Base-by-base conservation (phyloP, 352 stramenopile species). In the Phytophthora brassicae region DNA sequence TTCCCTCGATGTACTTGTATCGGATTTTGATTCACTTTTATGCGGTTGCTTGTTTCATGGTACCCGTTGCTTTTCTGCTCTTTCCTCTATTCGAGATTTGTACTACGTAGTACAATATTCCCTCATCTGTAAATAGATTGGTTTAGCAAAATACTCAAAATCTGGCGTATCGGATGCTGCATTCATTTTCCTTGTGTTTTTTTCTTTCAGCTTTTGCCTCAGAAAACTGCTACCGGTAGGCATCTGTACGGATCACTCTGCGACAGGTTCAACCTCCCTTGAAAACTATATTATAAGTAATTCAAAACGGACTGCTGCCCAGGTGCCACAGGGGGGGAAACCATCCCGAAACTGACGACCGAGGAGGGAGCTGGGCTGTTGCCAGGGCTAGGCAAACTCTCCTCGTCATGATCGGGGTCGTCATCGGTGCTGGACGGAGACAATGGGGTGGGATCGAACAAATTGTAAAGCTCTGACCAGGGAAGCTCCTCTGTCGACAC, bases 401-500 rank as follows among this genome's bases (percentile, higher is more conserved):
- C 79, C 36, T 86, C 73, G 55, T 89, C 77, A 29, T 77, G 75
- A 29, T 85, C 78, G 7, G 65, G 69, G 49, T 88, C 79, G 56
- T 89, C 74, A 35, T 86, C 76, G 14, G 66, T 75, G 61, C 50
- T 70, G 12, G 61, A 23, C 35, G 72, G 72, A 9, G 79, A 74
- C 51, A 84, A 49, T 29, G 70, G 64, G n/a, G 70, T 52, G 16
- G 72, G 63, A 22, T 92, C 81, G 44, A 92, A 92, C 17, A 92
- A 50, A 63, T 91, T 88, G 70, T 92, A 92, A 16, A 92, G 64
- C 69, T 92, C 84, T 20, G 84, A 89, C 84, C 84, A 92, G 14
- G 84, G 84, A 24, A 92, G 65, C 33, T 92, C 84, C 31, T 92
- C 84, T 3, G 64, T 88, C 23, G 81, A 78, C 14, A 92, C 81